Evolutionary conservation across 208 protist species (phyloP).

Genomic region (Phytomonas francai): DNA sequence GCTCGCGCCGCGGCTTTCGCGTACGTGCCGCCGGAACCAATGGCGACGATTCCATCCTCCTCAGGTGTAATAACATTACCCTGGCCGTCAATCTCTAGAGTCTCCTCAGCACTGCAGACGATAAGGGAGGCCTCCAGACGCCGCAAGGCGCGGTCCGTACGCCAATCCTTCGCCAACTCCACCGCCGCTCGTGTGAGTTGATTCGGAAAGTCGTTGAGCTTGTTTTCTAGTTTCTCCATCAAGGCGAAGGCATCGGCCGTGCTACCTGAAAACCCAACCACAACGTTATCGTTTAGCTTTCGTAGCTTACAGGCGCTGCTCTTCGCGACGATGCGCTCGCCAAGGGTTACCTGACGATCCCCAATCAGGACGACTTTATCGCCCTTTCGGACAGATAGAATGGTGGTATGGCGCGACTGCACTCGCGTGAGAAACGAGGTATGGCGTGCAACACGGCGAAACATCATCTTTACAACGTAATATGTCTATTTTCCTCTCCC

Average conservation of each 20-base stretch:
- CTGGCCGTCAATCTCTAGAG: slow-evolving; percentile 91
- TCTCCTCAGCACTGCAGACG: slow-evolving; percentile 85
- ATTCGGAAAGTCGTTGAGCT: slow-evolving; percentile 90
- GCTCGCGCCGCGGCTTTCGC: slow-evolving; percentile 91
- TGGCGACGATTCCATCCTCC: slow-evolving; percentile 91
- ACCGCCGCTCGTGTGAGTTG: slow-evolving; percentile 91
- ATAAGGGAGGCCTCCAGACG: slow-evolving; percentile 92
- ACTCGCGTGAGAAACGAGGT: slow-evolving; percentile 28
- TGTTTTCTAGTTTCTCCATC: slow-evolving; percentile 93
- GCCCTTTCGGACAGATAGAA: slow-evolving; percentile 90
- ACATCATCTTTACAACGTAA: slow-evolving; percentile 17
- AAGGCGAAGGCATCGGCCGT: slow-evolving; percentile 94
- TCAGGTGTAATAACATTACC: slow-evolving; percentile 94
- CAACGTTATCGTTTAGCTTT: slow-evolving; percentile 66
- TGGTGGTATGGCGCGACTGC: slow-evolving; percentile 84
- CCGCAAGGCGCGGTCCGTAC: slow-evolving; percentile 91
- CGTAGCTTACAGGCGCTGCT: slow-evolving; percentile 81
- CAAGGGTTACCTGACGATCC: slow-evolving; percentile 92
- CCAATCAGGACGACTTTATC: slow-evolving; percentile 91
- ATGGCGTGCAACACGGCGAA: slow-evolving; percentile 36
- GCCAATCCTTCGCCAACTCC: slow-evolving; percentile 94
- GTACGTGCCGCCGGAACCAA: slow-evolving; percentile 91
- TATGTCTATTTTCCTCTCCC: background rate
- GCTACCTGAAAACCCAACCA: slow-evolving; percentile 91
- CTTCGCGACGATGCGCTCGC: slow-evolving; percentile 89